Base-by-base conservation (phyloP, 2,329 filamentous ascomycete species). In the Penicillium sp. region DNA sequence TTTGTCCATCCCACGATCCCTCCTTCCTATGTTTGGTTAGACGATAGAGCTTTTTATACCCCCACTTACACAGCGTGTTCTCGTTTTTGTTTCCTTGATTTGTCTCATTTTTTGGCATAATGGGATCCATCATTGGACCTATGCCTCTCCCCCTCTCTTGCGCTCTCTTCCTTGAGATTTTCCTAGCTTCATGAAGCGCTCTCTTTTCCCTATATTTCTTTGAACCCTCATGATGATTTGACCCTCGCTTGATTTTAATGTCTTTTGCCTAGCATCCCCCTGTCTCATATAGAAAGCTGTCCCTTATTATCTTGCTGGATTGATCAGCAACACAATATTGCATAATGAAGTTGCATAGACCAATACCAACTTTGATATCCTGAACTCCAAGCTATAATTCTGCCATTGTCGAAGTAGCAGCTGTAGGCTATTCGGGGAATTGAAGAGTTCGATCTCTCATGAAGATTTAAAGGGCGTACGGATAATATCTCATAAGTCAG, bases 41-140 rank as follows among this genome's bases (percentile, higher is more conserved):
- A 67, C 49, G 61, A 66, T 67, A 67, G 65, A 67, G 13, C 46
- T 40, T 51, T 51, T 64, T 67, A 67, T 67, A 67, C 64, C 64
- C 62, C 62, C 55, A 52, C 52, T 53, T 60, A 56, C 60, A 62
- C 57, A 58, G 49, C 54, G 50, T 47, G 25, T 47, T 50, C 29
- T 52, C 43, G 17, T 46, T 61, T 50, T 31, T 13, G 23, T 57
- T 59, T 54, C 49, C 46, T 37, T 47, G 33, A 2, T 10, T 4
- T 53, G 17, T 19, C 19, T 33, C 7, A 29, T 37, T 38, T 48
- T 23, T 35, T 0, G 19, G 15, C 29, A 48, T 35, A 48, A 33
- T 31, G 43, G 35, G 51, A 42, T 37, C 45, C 29, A 19, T 54
- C 27, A 29, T 49, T 23, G 49, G 47, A 56, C 9, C 47, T 15